phyloP scores from a whole-genome alignment of 1,284 basidiomycete species.

The Anthracocystis setariae region DNA sequence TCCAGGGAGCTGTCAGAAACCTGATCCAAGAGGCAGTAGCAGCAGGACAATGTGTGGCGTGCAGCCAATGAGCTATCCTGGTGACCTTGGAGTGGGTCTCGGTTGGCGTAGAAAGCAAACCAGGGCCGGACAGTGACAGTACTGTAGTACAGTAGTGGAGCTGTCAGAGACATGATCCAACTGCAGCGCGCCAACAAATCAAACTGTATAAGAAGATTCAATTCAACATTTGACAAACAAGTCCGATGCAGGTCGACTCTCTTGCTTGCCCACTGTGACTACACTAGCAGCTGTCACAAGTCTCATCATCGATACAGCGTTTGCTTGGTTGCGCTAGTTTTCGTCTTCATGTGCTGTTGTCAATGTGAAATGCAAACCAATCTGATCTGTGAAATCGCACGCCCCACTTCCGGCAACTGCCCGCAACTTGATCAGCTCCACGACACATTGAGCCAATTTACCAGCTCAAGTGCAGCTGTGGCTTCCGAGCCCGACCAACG shows the following conservation, averaged over 20 bases:
- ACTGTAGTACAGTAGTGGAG: conserved; percentile 14
- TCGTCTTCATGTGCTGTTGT: not conserved
- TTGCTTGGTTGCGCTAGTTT: not conserved
- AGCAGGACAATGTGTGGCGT: not conserved
- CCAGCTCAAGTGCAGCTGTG: not conserved
- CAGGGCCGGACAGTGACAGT: too few species aligned
- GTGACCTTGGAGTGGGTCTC: too few species aligned
- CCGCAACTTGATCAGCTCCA: conserved; percentile 21
- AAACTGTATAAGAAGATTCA: not conserved
- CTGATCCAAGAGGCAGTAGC: conserved; percentile 6
- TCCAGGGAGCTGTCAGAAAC: conserved; percentile 16
- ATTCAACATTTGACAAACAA: not conserved
- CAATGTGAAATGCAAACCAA: conserved; percentile 1
- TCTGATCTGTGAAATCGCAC: not conserved
- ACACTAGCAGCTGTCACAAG: not conserved
- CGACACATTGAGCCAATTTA: conserved; percentile 14
- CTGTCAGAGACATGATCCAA: conserved; percentile 28
- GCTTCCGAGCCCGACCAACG: conserved; percentile 4
- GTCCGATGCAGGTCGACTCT: conserved; percentile 27
- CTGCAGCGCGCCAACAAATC: not conserved
- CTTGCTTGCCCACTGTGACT: too few species aligned
- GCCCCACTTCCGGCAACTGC: not conserved
- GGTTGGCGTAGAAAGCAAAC: not conserved
- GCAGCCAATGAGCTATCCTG: not conserved
- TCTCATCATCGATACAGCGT: not conserved